Conservation (phyloP, 2,329 filamentous ascomycete genomes). For the Neopestalotiopsis clavispora region DNA sequence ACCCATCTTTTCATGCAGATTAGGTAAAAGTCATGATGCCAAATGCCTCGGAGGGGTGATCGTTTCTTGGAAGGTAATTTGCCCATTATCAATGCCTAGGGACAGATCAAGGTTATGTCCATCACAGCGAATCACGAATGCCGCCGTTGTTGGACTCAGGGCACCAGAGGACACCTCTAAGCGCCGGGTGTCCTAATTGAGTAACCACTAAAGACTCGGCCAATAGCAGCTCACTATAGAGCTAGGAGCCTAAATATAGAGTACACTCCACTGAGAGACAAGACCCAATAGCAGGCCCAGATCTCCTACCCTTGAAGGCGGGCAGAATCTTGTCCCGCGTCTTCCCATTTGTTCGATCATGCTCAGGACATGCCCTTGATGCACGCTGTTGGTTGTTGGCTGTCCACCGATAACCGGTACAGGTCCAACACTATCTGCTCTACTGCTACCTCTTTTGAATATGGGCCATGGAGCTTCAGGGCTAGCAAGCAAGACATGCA, state of each 20-base stretch:
- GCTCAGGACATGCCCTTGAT: neutral
- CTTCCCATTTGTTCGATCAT: conserved; percentile 14
- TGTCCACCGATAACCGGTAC: neutral
- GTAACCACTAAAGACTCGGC: neutral
- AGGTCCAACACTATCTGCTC: neutral
- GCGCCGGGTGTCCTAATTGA: conserved; percentile 7
- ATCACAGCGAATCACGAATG: conserved; percentile 2
- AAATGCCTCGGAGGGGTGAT: neutral
- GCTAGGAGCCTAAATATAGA: conserved; percentile 17
- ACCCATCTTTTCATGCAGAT: neutral
- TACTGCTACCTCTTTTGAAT: neutral
- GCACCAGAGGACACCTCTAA: conserved; percentile 3
- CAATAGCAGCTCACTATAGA: conserved; percentile 2
- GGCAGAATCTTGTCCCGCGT: conserved; percentile 15
- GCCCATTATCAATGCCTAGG: neutral
- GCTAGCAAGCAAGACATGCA: neutral
- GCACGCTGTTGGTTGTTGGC: neutral
- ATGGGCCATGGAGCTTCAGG: neutral
- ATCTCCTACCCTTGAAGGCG: neutral
- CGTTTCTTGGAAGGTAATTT: conserved; percentile 17
- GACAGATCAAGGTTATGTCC: neutral
- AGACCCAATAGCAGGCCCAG: neutral
- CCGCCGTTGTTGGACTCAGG: neutral
- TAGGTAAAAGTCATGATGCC: neutral
- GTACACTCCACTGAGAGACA: conserved; percentile 6